Base-by-base conservation (phyloP, 108 stramenopile species). In the Bacterosira constricta region DNA sequence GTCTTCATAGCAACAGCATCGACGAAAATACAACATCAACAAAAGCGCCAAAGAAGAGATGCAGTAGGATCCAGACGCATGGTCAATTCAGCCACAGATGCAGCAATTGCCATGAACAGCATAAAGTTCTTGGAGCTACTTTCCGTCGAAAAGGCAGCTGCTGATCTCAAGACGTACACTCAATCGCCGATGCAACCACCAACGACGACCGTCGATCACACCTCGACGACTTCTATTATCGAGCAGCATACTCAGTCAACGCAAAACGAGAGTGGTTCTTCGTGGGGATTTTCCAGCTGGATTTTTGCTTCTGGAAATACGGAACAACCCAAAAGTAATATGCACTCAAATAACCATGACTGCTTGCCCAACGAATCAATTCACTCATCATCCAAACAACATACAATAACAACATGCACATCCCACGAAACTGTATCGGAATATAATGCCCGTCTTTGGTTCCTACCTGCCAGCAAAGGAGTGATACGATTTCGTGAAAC, bases 81-180 rank as follows among this genome's bases (percentile, higher is more conserved):
- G 34, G 35, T 29, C 11, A 35, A 34, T 54, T 32, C 75, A 47
- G 75, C 66, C 4, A 54, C 31, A n/a, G 75, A 76, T 36, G 75
- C 75, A 4, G 75, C 75, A 9, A 30, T 68, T 66, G 75, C 75
- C 20, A 41, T 76, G 54, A 76, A 76, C 25, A 68, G 60, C 42
- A 52, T 76, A 44, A 12, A 31, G 11, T 76, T 76, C 26, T 68
- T 76, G 36, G 38, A 66, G 27, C 52, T 59, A 31, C 53, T 76
- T 12, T 29, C 38, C 5, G 58, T 60, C 6, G 32, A 36, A 7
- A 76, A 76, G 42, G 67, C 62, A 13, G 42, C 59, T 4, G 61
- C 38, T 26, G 52, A 76, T 55, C 34, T 76, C 31, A 45, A 56
- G 37, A 67, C 66, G 1, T 76, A 62, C n/a, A 76, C 66, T 18